Evolutionary conservation across 2,329 filamentous ascomycete genomes (phyloP).

Genomic region (Pseudogymnoascus sp.): DNA sequence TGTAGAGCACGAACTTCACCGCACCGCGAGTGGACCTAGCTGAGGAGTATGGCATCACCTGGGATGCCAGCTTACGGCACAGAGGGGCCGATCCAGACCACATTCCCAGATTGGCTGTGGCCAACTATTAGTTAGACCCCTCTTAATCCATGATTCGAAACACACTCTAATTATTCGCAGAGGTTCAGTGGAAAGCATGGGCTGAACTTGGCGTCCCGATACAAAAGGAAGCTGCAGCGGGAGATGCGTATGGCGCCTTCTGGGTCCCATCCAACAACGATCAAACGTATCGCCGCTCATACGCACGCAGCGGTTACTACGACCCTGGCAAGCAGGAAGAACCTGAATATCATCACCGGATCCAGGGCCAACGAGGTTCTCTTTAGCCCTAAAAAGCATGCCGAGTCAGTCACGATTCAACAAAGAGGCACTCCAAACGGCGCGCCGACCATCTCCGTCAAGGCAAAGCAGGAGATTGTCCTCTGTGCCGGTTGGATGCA

Average conservation of each 20-base stretch:
- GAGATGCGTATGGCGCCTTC: slow-evolving; percentile 31
- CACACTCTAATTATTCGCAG: slow-evolving; percentile 9
- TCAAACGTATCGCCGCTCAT: slow-evolving; percentile 28
- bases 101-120: slow-evolving; percentile 34
- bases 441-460: slow-evolving; percentile 10
- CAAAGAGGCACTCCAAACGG: not conserved
- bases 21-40: slow-evolving; percentile 27
- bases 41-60: slow-evolving; percentile 30
- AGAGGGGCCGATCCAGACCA: slow-evolving; percentile 33
- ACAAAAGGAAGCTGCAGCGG: slow-evolving; percentile 32
- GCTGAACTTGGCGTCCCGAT: slow-evolving; percentile 32
- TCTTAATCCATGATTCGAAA: not conserved
- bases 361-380: slow-evolving; percentile 23
- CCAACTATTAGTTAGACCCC: slow-evolving; percentile 27
- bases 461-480: slow-evolving; percentile 29
- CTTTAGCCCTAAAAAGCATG: slow-evolving; percentile 20
- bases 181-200: slow-evolving; percentile 24
- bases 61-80: slow-evolving; percentile 30
- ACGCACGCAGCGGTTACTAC: slow-evolving; percentile 35
- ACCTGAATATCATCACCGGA: slow-evolving; percentile 15
- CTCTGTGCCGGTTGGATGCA: slow-evolving; percentile 30
- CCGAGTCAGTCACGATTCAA: slow-evolving; percentile 14
- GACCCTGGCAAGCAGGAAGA: slow-evolving; percentile 27
- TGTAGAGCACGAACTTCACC: slow-evolving; percentile 33
- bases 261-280: slow-evolving; percentile 30